These are phyloP conservation scores for Mallotus nudiflorus DNA, from an alignment of 345 rosid species.

Conservation along the genomic window DNA sequence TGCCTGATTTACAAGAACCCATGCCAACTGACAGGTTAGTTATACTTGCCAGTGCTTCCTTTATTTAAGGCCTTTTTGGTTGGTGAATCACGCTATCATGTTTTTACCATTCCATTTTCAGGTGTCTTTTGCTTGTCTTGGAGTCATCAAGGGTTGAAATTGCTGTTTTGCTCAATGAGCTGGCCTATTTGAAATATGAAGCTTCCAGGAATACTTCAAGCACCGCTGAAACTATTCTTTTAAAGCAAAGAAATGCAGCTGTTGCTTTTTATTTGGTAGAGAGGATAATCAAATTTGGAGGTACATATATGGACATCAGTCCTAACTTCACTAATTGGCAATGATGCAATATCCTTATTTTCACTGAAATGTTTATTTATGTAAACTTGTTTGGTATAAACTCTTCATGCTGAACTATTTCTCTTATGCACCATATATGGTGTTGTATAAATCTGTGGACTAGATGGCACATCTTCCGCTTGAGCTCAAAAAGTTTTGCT, in stretches of 20 bases:
- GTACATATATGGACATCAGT: constrained; percentile 59
- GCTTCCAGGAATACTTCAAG: constrained; percentile 59
- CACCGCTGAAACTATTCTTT: constrained; percentile 43
- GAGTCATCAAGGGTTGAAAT: constrained; percentile 86
- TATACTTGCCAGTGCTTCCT: constrained; percentile 5
- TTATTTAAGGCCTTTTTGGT: background rate
- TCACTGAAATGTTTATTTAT: background rate
- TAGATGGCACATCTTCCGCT: no score
- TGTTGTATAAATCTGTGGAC: no score
- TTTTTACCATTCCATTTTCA: constrained; percentile 28
- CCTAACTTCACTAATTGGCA: background rate
- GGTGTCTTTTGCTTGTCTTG: constrained; percentile 84
- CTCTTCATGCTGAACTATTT: background rate
- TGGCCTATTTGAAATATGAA: constrained; percentile 81
- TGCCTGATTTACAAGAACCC: constrained; percentile 50
- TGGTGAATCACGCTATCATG: background rate
- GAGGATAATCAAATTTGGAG: constrained; percentile 65
- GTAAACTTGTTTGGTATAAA: background rate
- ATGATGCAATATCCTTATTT: background rate
- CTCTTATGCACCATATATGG: no score
- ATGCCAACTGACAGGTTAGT: constrained; percentile 66
- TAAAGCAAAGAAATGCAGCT: constrained; percentile 65
- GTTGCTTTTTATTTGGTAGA: constrained; percentile 75
- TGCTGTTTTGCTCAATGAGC: constrained; percentile 78
- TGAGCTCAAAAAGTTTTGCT: no score